phyloP scores from a whole-genome alignment of 192 early-diverging fungal species.

The Entomortierella parvispora region DNA sequence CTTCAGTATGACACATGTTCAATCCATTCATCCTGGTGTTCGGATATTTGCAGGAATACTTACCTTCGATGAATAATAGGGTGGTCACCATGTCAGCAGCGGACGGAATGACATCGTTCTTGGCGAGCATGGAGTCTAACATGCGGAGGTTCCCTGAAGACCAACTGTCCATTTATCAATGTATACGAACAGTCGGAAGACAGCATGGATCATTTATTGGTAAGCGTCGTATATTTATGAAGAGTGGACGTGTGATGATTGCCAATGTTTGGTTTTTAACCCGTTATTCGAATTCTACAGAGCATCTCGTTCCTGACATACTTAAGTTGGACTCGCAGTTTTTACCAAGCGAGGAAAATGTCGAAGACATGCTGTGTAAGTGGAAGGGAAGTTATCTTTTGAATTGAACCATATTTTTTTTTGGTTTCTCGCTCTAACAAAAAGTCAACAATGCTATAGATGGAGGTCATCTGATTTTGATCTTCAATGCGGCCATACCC shows the following conservation, averaged over 20 bases:
- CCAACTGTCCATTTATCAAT: conserved; percentile 71
- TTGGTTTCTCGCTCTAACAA: conserved; percentile 15
- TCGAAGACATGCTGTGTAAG: conserved; percentile 74
- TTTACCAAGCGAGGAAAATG: conserved; percentile 74
- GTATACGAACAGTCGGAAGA: conserved; percentile 71
- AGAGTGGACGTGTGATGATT: too few relatives aligned
- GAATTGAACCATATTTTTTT: conserved; percentile 5
- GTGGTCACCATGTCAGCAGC: conserved; percentile 55
- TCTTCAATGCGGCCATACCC: conserved; percentile 76
- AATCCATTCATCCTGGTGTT: conserved; percentile 7
- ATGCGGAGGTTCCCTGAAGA: conserved; percentile 77
- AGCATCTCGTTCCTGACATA: conserved; percentile 62
- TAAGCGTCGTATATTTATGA: conserved; percentile 9
- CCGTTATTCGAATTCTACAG: too few relatives aligned
- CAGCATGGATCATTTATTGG: conserved; percentile 67
- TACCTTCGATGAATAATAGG: conserved; percentile 29
- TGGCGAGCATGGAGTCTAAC: conserved; percentile 69
- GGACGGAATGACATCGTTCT: conserved; percentile 60
- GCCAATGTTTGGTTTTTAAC: too few relatives aligned
- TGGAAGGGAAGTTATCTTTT: conserved; percentile 80
- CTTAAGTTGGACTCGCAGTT: conserved; percentile 74
- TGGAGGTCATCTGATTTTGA: conserved; percentile 77
- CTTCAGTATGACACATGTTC: conserved; percentile 62
- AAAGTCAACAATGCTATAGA: too few relatives aligned
- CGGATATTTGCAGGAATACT: neutral